phyloP scores from a whole-genome alignment of 164 flowering plant genomes.

The Nelumbo lutea region DNA sequence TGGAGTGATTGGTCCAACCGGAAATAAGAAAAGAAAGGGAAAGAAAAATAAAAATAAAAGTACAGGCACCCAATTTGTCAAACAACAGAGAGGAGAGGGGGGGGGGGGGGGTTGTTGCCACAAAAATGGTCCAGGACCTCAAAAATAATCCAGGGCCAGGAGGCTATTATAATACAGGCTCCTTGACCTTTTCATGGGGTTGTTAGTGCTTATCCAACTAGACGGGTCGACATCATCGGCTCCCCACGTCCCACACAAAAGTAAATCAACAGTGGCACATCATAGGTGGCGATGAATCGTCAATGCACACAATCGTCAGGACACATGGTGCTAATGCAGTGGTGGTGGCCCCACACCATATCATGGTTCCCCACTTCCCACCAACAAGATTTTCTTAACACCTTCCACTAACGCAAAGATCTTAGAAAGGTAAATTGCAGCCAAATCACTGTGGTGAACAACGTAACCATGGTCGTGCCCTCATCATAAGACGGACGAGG shows the following conservation, averaged over 20 bases:
- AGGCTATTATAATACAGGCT: no score
- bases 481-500: no score
- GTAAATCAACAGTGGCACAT: background rate
- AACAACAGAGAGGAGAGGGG: background rate
- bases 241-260: background rate
- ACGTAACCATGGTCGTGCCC: no score
- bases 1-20: no score
- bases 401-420: background rate
- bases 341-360: background rate
- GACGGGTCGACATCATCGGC: background rate
- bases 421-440: no score
- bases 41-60: background rate
- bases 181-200: background rate
- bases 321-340: background rate
- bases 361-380: background rate
- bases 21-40: no score
- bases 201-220: background rate
- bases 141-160: no score
- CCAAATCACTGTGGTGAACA: no score
- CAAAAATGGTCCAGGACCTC: background rate
- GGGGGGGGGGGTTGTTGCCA: background rate
- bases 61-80: background rate
- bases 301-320: background rate
- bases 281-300: no score
- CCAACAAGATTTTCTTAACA: background rate